phyloP scores from a whole-genome alignment of 129 eudicot species.

The Chrysanthemum makinoi region DNA sequence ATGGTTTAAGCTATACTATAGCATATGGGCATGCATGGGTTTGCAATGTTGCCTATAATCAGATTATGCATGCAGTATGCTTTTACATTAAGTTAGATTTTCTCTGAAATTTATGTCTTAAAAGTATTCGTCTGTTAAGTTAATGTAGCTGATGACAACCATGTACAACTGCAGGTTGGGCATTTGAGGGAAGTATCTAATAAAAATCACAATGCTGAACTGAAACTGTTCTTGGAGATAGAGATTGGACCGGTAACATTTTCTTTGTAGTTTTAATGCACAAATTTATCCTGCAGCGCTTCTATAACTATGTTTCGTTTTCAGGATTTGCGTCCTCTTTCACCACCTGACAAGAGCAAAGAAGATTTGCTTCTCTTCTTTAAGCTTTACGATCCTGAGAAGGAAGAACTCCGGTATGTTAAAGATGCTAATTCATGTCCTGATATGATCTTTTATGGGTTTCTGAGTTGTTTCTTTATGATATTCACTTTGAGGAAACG shows the following conservation, averaged over 20 bases:
- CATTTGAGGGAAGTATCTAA: conserved; percentile 79
- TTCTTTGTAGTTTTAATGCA: conserved; percentile 15
- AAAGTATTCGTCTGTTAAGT: conserved; percentile 13
- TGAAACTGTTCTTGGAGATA: conserved; percentile 87
- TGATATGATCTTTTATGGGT: neutral
- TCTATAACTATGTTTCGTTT: conserved; percentile 9
- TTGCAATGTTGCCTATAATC: neutral
- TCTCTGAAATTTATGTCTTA: neutral
- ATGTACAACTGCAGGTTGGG: conserved; percentile 67
- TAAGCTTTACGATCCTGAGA: conserved; percentile 87
- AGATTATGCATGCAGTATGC: neutral
- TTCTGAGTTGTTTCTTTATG: conserved; percentile 2
- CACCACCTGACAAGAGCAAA: conserved; percentile 80
- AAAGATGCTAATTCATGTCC: neutral
- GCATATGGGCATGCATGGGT: too few relatives aligned
- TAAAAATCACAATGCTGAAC: conserved; percentile 86
- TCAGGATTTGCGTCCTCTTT: conserved; percentile 73
- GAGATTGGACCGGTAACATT: conserved; percentile 70
- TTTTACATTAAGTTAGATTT: too few relatives aligned
- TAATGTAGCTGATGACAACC: conserved; percentile 22
- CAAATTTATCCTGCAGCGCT: neutral
- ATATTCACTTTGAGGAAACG: conserved; percentile 12
- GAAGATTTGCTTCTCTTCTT: conserved; percentile 95
- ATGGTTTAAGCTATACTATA: too few relatives aligned
- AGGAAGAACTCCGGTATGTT: conserved; percentile 88